Evolutionary conservation across 164 flowering plant genomes (phyloP), one percentile per base, ranked within the genome.

Genomic region (Hamamelis virginiana): DNA sequence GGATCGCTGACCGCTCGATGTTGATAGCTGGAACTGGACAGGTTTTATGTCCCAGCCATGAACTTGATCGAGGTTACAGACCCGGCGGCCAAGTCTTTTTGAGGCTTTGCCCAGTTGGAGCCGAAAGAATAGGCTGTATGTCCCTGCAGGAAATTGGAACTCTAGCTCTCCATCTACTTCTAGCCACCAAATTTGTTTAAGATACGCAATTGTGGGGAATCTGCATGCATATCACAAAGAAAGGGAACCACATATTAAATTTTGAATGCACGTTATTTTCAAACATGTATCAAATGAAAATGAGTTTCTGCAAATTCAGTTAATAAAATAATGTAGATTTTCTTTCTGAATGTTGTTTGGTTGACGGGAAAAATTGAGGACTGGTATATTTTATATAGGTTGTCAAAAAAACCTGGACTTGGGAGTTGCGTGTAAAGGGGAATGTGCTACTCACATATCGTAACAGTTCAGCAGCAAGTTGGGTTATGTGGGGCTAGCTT

Each of bases 41-140:
- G 97, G 97, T 63, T 87, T 92, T 19, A 80, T 60, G 68, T 87
- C 82, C 97, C 97, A 92, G n/a, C 97, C 97, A 71, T 90, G 96
- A 8, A 87, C 83, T 22, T 84, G 81, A 23, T 89, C 94, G 4
- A 74, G 14, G 69, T 77, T 80, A 62, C 86, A 75, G 33, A 76
- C 74, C 13, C 87, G 75, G 3, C 89, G 76, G 4, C 89, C 87
- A 6, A 81, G 71, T 62, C 86, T 76, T 65, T 74, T 83, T 0
- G 83, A 71, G 59, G 86, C 11, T 62, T 71, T 82, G 2, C 97
- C 96, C 0, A 92, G 78, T 27, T 88, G 96, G 41, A 92, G 77
- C 72, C 92, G 73, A 80, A 92, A 89, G 28, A 68, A 80, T 1
- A 90, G 59, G 48, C 81, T 82, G 57, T 90, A 92, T 0, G 15